These are phyloP conservation scores for Cercospora zeae-maydis DNA, from an alignment of 2,329 filamentous ascomycete species.

Conservation along the genomic window DNA sequence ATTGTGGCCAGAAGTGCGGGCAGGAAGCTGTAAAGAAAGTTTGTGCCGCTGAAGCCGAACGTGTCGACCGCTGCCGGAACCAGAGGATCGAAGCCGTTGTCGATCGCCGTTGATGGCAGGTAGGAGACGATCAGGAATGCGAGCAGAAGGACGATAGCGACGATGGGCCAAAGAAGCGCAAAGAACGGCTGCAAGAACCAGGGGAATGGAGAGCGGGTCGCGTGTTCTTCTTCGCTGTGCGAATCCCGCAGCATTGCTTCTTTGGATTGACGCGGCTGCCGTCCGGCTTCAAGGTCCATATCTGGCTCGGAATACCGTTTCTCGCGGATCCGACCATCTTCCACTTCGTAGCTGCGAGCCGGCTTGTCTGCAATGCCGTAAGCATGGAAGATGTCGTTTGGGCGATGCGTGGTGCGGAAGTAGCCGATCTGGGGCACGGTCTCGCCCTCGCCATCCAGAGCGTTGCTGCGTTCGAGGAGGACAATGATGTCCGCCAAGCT, in stretches of 20 bases:
- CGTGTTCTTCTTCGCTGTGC: conserved; percentile 8
- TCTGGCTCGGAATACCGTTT: conserved; percentile 36
- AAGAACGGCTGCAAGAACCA: conserved; percentile 69
- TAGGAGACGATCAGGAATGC: conserved; percentile 78
- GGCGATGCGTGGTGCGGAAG: conserved; percentile 68
- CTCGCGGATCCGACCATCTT: conserved; percentile 48
- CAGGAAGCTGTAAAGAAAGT: conserved; percentile 81
- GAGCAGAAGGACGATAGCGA: conserved; percentile 59
- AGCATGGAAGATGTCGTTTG: conserved; percentile 69
- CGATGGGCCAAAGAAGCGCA: conserved; percentile 63
- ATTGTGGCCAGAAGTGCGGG: conserved; percentile 65
- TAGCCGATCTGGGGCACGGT: conserved; percentile 71
- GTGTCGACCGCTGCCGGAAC: conserved; percentile 49
- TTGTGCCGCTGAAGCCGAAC: conserved; percentile 72
- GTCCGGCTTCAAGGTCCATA: conserved; percentile 34
- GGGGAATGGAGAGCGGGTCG: conserved; percentile 47
- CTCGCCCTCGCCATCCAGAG: conserved; percentile 55
- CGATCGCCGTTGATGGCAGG: conserved; percentile 59
- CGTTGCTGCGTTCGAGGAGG: conserved; percentile 76
- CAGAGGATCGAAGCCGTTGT: conserved; percentile 67
- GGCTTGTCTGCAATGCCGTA: conserved; percentile 63
- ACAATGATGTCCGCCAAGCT: conserved; percentile 78
- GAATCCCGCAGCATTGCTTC: conserved; percentile 29
- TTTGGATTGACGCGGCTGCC: conserved; percentile 45
- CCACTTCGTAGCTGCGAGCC: conserved; percentile 51